Conservation (phyloP, 2,329 filamentous ascomycete species). For the Ophiostoma quercus region DNA sequence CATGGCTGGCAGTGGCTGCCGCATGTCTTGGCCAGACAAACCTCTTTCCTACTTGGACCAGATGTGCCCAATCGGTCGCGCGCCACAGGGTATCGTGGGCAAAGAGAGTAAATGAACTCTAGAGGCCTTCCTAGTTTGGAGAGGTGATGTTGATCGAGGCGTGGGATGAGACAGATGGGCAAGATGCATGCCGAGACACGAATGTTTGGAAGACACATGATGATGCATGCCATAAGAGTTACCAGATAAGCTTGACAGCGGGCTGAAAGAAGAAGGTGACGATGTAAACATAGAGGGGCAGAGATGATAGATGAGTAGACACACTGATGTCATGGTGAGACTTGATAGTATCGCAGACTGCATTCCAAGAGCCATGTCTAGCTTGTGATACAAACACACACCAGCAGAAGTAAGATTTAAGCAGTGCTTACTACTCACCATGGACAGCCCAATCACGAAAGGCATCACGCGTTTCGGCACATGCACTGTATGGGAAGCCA, state of each 20-base stretch:
- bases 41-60: slow-evolving; percentile 15
- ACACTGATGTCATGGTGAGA: no score
- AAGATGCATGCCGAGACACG: neutral
- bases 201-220: neutral
- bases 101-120: slow-evolving; percentile 19
- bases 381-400: neutral
- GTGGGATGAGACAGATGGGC: neutral
- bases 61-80: neutral
- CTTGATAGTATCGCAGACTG: neutral
- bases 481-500: neutral
- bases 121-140: slow-evolving; percentile 8
- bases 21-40: neutral
- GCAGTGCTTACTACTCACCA: neutral
- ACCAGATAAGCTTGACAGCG: neutral
- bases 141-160: neutral
- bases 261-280: neutral
- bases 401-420: neutral
- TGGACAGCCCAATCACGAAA: neutral
- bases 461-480: neutral
- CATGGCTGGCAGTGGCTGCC: neutral
- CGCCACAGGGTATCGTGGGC: slow-evolving; percentile 30
- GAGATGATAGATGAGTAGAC: neutral
- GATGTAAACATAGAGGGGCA: neutral
- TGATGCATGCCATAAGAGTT: neutral
- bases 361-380: neutral